Conservation (phyloP, 1,284 basidiomycete genomes). For the Malassezia sp. region DNA sequence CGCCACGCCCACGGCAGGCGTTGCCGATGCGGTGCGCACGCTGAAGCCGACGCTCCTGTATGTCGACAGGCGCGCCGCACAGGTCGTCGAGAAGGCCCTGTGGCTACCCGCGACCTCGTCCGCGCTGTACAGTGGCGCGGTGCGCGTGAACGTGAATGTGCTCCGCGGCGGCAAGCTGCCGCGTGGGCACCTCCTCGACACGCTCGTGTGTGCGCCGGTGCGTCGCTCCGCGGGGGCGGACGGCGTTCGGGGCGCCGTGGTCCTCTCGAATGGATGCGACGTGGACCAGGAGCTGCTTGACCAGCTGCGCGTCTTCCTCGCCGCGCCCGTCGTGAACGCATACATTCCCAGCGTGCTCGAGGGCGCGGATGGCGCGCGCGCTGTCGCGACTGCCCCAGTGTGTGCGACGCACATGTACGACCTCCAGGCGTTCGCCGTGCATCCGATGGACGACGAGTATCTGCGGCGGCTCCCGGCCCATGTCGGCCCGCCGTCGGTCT, state of each 20-base stretch:
- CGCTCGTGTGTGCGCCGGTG: slow-evolving; percentile 17
- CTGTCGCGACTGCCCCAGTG: slow-evolving; percentile 23
- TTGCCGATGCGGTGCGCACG: not conserved
- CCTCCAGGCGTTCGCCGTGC: slow-evolving; percentile 37
- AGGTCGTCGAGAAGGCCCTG: slow-evolving; percentile 24
- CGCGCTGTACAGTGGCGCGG: slow-evolving; percentile 14
- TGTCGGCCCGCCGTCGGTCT: slow-evolving; percentile 38
- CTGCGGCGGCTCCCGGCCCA: slow-evolving; percentile 25
- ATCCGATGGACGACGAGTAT: slow-evolving; percentile 15
- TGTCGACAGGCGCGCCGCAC: slow-evolving; percentile 21
- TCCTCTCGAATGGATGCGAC: slow-evolving; percentile 20
- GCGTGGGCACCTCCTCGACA: slow-evolving; percentile 20
- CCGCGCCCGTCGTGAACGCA: slow-evolving; percentile 34
- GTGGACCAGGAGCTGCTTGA: slow-evolving; percentile 34
- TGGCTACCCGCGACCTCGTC: slow-evolving; percentile 16
- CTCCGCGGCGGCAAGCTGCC: slow-evolving; percentile 31
- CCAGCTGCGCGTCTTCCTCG: slow-evolving; percentile 31
- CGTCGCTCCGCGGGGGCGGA: slow-evolving; percentile 17
- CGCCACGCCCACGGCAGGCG: slow-evolving; percentile 7
- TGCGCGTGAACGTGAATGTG: slow-evolving; percentile 22
- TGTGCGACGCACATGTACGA: slow-evolving; percentile 35
- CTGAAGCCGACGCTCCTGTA: slow-evolving; percentile 30
- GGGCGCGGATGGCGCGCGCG: not conserved
- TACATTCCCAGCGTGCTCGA: slow-evolving; percentile 20
- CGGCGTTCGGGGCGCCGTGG: slow-evolving; percentile 18